A percentile compares a stretch with the other conserved stretches of the same genome.
Conservation (phyloP, 176 grass and related monocot species). For the Themeda triandra region DNA sequence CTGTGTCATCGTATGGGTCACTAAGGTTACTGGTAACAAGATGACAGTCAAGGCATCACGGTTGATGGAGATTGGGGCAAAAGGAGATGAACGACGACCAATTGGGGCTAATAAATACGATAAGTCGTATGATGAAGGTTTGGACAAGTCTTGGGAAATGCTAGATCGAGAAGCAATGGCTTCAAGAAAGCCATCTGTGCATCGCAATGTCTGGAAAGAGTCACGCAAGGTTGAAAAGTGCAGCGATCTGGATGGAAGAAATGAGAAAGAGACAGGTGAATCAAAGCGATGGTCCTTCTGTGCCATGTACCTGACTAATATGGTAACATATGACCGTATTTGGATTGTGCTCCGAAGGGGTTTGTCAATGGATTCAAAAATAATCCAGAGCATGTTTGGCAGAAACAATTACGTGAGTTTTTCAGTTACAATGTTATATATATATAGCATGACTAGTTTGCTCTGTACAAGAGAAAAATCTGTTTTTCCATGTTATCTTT, state of each 20-base stretch:
- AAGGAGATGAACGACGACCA: slow-evolving; percentile 34
- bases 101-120: slow-evolving; percentile 50
- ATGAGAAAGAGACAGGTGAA: slow-evolving; percentile 6
- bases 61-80: slow-evolving; percentile 41
- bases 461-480: background rate
- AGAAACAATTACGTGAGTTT: slow-evolving; percentile 60
- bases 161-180: slow-evolving; percentile 35
- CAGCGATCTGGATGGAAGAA: slow-evolving; percentile 19
- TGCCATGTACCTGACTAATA: slow-evolving; percentile 60
- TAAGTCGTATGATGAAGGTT: slow-evolving; percentile 20
- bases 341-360: slow-evolving; percentile 51
- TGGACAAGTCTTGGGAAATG: slow-evolving; percentile 40
- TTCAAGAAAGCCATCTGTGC: slow-evolving; percentile 29
- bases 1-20: slow-evolving; percentile 57
- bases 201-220: slow-evolving; percentile 34
- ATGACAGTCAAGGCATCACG: slow-evolving; percentile 57
- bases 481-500: background rate
- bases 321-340: slow-evolving; percentile 68
- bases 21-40: slow-evolving; percentile 45
- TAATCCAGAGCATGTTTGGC: slow-evolving; percentile 51
- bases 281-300: slow-evolving; percentile 52
- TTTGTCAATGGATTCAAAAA: slow-evolving; percentile 48
- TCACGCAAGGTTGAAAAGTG: slow-evolving; percentile 24
- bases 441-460: slow-evolving; percentile 28
- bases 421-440: slow-evolving; percentile 15